Evolutionary conservation across 2,329 filamentous ascomycete species (phyloP), one percentile per base, ranked within the genome.

Genomic region (Colletotrichum sp.): DNA sequence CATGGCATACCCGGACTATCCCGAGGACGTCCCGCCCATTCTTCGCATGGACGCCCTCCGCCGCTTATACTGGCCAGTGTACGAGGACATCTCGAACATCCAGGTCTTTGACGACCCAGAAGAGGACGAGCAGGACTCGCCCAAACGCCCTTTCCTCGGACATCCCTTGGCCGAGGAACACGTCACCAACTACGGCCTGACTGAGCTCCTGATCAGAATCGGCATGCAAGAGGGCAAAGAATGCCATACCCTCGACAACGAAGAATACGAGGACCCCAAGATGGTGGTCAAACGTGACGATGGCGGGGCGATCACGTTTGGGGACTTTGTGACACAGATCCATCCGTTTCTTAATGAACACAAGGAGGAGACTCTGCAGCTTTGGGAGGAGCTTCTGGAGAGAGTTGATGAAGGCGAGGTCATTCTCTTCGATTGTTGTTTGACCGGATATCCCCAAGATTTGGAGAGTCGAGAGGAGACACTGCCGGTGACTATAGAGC

Each of bases 31-130:
- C 9, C 39, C 39, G 5, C 18, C 39, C 18, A 44, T 44, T 3
- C 39, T 44, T 3, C 39, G 39, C 3, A 44, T 44, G 18, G 39
- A 44, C 9, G 1, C 39, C 5, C 18, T 44, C 0, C 39, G 18
- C 3, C 39, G 39, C 0, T 0, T 44, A 1, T 44, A 44, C 39
- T 44, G 39, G 39, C 39, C 39, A 44, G 18, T 44, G 5, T 44
- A 44, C 3, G 3, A 44, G 0, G 18, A 44, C 9, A 44, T 44
- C 18, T 44, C 39, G 9, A 10, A 10, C 0, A 1, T n/a, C 8
- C 39, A 44, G 5, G 39, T 44, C 9, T 44, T 44, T 6, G 39
- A 44, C 5, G 39, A 44, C 5, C 18, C 39, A 44, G 39, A 44
- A n/a, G 39, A 44, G 39, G 18, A 44, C 39, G 39, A 44, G 39